These are phyloP conservation scores for Dioscorea zingiberensis DNA, from an alignment of 106 monocot genomes.

Conservation along the genomic window DNA sequence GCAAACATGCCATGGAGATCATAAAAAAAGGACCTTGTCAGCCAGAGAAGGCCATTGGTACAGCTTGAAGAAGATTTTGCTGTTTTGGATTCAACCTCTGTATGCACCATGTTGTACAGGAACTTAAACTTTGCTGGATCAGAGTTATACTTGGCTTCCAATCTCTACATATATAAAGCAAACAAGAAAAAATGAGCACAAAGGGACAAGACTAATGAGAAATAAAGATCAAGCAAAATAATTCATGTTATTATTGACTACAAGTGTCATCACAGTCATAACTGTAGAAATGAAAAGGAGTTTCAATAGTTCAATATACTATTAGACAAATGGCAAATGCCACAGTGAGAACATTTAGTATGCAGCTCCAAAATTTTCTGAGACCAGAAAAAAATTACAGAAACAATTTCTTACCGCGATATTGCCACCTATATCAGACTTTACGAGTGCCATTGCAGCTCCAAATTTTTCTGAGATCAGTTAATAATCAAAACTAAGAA, in stretches of 20 bases:
- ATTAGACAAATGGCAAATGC: too few species aligned
- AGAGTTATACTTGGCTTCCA: constrained; percentile 62
- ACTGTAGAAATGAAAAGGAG: too few species aligned
- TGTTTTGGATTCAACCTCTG: constrained; percentile 63
- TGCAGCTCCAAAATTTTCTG: too few species aligned
- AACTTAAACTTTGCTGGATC: constrained; percentile 68
- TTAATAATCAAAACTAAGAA: background rate
- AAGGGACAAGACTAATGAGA: background rate
- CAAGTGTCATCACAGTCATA: too few species aligned
- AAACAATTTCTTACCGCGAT: constrained; percentile 46
- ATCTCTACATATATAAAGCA: constrained; percentile 31
- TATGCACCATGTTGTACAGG: constrained; percentile 69
- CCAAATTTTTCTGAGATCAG: constrained; percentile 85
- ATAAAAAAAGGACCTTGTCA: constrained; percentile 44
- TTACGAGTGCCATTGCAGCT: constrained; percentile 89
- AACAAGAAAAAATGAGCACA: background rate
- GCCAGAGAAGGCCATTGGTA: constrained; percentile 79
- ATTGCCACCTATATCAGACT: constrained; percentile 94
- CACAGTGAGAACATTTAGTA: too few species aligned
- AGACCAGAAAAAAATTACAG: background rate
- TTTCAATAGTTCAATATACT: too few species aligned
- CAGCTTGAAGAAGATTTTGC: constrained; percentile 77
- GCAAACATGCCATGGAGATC: background rate
- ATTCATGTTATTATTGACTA: too few species aligned
- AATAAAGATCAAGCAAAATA: background rate